Evolutionary conservation across 345 rosid species (phyloP).

Genomic region (Linum tenue): DNA sequence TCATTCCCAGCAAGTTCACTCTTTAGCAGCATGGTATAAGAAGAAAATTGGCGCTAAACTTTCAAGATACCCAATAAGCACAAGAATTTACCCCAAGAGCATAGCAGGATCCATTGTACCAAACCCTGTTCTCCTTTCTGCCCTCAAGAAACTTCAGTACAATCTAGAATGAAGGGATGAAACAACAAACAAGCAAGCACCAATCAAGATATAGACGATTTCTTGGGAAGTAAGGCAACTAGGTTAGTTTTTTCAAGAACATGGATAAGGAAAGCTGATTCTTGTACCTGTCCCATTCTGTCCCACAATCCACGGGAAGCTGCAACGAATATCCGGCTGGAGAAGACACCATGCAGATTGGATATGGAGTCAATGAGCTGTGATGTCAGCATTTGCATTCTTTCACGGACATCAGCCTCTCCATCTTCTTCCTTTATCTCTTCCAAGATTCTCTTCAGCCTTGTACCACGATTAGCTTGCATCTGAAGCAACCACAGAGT

Average conservation of each 20-base stretch:
- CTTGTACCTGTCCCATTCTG: conserved; percentile 75
- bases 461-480: conserved; percentile 62
- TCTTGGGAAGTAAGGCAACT: not conserved
- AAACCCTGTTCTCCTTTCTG: conserved; percentile 81
- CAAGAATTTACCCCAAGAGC: conserved; percentile 72
- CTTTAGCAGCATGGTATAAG: not conserved
- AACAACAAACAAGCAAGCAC: not conserved
- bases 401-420: conserved; percentile 77
- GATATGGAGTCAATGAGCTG: conserved; percentile 66
- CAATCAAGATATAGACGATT: not conserved
- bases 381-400: conserved; percentile 63
- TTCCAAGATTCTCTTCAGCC: conserved; percentile 76
- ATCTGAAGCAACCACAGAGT: conserved; percentile 30
- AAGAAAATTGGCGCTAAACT: not conserved
- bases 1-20: not conserved
- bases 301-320: conserved; percentile 89
- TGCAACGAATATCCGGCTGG: conserved; percentile 72
- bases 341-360: conserved; percentile 69
- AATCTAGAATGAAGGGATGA: conserved; percentile 24
- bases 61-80: not conserved
- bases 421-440: conserved; percentile 89
- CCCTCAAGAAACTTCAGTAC: conserved; percentile 91
- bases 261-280: not conserved
- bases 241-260: not conserved
- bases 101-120: conserved; percentile 87